Percentiles rank a stretch among this genome's conserved stretches.
Evolutionary conservation across 1,284 basidiomycete genomes (phyloP).

Genomic region (Ceratobasidium papillatum): DNA sequence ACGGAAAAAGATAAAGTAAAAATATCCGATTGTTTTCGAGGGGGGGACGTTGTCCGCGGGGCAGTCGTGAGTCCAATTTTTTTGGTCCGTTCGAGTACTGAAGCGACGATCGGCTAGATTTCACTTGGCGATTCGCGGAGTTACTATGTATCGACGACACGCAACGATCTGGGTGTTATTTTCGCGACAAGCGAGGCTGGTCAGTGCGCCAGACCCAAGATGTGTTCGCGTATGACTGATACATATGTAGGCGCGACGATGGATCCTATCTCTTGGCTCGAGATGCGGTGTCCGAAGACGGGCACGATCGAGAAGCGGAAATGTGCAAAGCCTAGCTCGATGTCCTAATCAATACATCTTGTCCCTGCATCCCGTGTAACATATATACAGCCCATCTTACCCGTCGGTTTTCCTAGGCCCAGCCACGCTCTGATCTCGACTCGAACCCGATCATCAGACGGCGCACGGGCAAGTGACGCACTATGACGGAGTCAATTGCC

Average conservation of each 20-base stretch:
- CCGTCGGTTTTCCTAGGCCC: background rate
- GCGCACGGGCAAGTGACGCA: too few relatives aligned
- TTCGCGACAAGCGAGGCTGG: constrained; percentile 86
- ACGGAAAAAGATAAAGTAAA: constrained; percentile 94
- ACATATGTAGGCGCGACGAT: constrained; percentile 69
- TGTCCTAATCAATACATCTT: background rate
- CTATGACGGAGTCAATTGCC: background rate
- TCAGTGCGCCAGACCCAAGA: constrained; percentile 49
- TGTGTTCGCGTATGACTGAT: background rate
- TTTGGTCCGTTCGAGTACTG: constrained; percentile 3
- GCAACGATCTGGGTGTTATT: constrained; percentile 93
- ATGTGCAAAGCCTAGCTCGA: constrained; percentile 78
- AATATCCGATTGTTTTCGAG: constrained; percentile 93
- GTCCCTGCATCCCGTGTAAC: background rate
- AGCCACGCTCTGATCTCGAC: background rate
- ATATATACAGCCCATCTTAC: background rate
- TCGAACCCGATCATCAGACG: background rate
- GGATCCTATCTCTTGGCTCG: constrained; percentile 88
- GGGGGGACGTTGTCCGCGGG: constrained; percentile 94
- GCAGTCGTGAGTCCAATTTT: constrained; percentile 78
- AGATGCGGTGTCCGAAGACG: constrained; percentile 89
- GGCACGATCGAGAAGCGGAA: constrained; percentile 85
- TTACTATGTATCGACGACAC: constrained; percentile 94
- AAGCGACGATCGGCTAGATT: constrained; percentile 61
- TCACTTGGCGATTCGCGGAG: constrained; percentile 92